Conservation (phyloP, 2,329 filamentous ascomycete species). For the Paraphoma sp. region DNA sequence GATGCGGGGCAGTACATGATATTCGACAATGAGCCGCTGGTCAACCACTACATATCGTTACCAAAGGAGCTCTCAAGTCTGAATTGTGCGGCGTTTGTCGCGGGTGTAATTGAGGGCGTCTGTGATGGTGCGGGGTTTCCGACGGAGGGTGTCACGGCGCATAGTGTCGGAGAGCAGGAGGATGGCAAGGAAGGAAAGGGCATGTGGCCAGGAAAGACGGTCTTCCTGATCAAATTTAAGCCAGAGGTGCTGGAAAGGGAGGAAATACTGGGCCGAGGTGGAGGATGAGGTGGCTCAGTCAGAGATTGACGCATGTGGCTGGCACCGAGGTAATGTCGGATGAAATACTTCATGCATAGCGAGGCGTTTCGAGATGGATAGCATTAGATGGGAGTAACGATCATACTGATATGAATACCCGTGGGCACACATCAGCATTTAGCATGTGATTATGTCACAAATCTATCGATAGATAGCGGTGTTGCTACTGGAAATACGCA, state of each 20-base stretch:
- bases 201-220: constrained; percentile 95
- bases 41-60: constrained; percentile 92
- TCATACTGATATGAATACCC: not conserved
- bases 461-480: not conserved
- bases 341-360: constrained; percentile 16
- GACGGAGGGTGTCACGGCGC: constrained; percentile 82
- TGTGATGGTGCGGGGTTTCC: constrained; percentile 93
- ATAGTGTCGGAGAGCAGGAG: constrained; percentile 65
- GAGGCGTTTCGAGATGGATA: constrained; percentile 15
- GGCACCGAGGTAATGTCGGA: not conserved
- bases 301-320: not conserved
- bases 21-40: constrained; percentile 94
- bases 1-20: constrained; percentile 99
- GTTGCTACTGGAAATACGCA: not conserved
- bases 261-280: constrained; percentile 72
- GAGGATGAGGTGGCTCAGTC: constrained; percentile 38
- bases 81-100: constrained; percentile 95
- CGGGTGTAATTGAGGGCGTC: constrained; percentile 92
- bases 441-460: not conserved
- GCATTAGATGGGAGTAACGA: not conserved
- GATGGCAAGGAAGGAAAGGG: constrained; percentile 56
- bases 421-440: not conserved
- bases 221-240: constrained; percentile 93
- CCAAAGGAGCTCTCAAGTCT: constrained; percentile 95
- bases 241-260: constrained; percentile 92